Percentiles rank a stretch among this genome's conserved stretches.
These are phyloP conservation scores for Geranium brycei DNA, from an alignment of 345 rosid genomes.

Conservation along the genomic window DNA sequence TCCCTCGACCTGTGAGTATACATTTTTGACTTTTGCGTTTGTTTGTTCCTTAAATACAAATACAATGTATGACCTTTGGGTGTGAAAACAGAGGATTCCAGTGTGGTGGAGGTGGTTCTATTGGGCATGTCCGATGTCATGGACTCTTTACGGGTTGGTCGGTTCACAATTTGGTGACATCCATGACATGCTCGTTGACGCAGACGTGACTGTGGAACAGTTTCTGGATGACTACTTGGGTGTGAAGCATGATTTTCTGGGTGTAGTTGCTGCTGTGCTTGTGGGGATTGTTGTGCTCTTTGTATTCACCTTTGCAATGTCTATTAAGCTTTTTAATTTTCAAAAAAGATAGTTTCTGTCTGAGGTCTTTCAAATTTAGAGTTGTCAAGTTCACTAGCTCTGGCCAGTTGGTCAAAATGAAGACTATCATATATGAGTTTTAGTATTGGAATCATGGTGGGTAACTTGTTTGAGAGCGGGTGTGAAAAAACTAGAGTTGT, in stretches of 20 bases:
- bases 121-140: constrained; percentile 29
- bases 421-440: no score
- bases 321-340: constrained; percentile 23
- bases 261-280: constrained; percentile 18
- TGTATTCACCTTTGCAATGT: constrained; percentile 14
- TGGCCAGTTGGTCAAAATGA: no score
- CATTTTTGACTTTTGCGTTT: neutral
- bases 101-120: constrained; percentile 45
- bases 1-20: constrained; percentile 27
- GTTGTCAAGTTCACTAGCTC: no score
- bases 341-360: constrained; percentile 15
- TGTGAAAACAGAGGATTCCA: constrained; percentile 21
- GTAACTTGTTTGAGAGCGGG: no score
- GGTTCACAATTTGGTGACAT: constrained; percentile 29
- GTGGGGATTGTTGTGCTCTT: constrained; percentile 19
- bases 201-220: constrained; percentile 9
- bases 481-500: no score
- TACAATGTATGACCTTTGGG: no score
- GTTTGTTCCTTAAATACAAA: neutral
- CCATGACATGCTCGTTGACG: constrained; percentile 6
- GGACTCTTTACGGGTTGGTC: constrained; percentile 32
- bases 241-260: constrained; percentile 23
- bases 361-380: no score
- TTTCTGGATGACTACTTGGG: constrained; percentile 15
- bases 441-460: no score